A percentile compares a stretch with the other conserved stretches of the same genome.
These are phyloP conservation scores for Podospora fimiseda DNA, from an alignment of 495 filamentous ascomycete species.

Conservation along the genomic window DNA sequence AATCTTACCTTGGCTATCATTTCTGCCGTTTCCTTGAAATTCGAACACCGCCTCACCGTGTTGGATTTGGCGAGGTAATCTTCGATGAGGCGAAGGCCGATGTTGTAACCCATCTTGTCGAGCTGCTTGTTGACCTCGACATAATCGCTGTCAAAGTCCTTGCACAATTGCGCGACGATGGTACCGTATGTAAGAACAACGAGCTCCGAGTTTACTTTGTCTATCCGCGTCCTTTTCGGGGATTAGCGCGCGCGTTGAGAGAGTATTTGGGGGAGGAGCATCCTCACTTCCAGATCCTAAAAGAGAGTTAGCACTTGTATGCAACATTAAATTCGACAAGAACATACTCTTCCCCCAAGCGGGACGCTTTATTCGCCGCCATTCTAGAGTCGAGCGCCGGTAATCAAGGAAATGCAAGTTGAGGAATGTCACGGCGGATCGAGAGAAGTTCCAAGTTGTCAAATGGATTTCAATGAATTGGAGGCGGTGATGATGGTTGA, in stretches of 20 bases:
- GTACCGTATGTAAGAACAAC: slow-evolving; percentile 97
- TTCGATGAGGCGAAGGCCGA: slow-evolving; percentile 91
- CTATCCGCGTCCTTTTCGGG: slow-evolving; percentile 52
- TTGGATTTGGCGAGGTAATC: slow-evolving; percentile 95
- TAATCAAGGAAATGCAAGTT: no score
- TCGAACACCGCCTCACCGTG: slow-evolving; percentile 73
- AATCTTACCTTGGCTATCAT: slow-evolving; percentile 79
- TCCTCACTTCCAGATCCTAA: slow-evolving; percentile 95
- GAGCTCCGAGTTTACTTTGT: slow-evolving; percentile 80
- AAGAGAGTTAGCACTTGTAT: slow-evolving; percentile 5
- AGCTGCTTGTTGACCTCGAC: slow-evolving; percentile 92
- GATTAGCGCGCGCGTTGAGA: slow-evolving; percentile 7
- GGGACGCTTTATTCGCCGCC: slow-evolving; percentile 84
- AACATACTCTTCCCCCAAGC: slow-evolving; percentile 95
- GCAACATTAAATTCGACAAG: neutral
- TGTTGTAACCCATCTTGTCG: slow-evolving; percentile 99
- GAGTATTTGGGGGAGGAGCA: neutral
- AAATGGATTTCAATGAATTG: neutral
- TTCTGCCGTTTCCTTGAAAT: slow-evolving; percentile 92
- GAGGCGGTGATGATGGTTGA: slow-evolving; percentile 2
- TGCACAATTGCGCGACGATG: slow-evolving; percentile 92
- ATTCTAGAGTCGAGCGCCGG: slow-evolving; percentile 46
- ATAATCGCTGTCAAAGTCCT: slow-evolving; percentile 91
- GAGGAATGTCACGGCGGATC: no score
- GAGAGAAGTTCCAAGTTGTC: no score